These are phyloP conservation scores for Blastobotrys americana DNA, from an alignment of 805 yeast species.

Conservation along the genomic window DNA sequence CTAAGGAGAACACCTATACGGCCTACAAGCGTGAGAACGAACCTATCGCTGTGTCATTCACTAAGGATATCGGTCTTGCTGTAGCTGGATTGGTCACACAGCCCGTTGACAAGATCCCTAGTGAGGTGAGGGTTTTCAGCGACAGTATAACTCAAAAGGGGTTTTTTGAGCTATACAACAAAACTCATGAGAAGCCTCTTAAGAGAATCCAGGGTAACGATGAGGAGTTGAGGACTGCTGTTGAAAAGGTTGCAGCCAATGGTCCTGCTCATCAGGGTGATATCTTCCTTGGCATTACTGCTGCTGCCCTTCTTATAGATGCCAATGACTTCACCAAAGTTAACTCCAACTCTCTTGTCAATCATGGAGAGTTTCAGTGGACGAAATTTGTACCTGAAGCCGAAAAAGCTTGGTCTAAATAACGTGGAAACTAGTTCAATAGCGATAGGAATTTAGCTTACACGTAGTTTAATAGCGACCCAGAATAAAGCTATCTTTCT, in stretches of 20 bases:
- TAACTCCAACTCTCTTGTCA: background rate
- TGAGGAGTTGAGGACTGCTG: background rate
- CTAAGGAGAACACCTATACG: background rate
- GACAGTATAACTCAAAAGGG: background rate
- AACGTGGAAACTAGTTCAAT: too few species aligned
- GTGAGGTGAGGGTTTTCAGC: constrained; percentile 1
- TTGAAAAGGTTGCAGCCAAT: background rate
- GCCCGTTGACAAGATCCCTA: constrained; percentile 5
- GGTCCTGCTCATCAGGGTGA: background rate
- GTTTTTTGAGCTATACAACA: constrained; percentile 2
- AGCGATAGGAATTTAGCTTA: too few species aligned
- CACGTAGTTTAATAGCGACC: too few species aligned
- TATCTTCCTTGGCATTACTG: background rate
- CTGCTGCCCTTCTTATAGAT: background rate
- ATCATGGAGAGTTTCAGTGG: constrained; percentile 1
- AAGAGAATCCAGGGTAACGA: background rate
- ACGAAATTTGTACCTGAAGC: background rate
- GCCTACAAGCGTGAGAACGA: background rate
- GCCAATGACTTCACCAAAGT: background rate
- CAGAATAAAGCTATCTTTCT: too few species aligned
- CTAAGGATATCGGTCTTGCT: constrained; percentile 3
- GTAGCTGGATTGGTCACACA: constrained; percentile 1
- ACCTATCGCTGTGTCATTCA: constrained; percentile 3
- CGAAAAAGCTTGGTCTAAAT: too few species aligned
- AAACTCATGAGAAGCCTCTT: background rate